Conservation (phyloP, 345 rosid species). For the Psidium friedrichsthalianum region DNA sequence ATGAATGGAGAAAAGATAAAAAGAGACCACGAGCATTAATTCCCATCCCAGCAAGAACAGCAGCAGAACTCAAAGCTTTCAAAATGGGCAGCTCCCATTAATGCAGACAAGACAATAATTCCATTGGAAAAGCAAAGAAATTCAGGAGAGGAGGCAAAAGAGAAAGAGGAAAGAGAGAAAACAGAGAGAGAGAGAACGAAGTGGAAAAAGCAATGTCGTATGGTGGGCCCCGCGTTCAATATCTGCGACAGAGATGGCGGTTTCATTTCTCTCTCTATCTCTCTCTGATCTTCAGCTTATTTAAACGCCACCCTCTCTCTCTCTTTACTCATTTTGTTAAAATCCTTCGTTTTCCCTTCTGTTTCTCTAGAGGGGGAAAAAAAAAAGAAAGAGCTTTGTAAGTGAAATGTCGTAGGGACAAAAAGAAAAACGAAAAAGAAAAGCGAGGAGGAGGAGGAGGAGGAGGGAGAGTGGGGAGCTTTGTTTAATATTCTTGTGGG, state of each 20-base stretch:
- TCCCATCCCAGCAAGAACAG: neutral
- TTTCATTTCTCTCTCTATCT: neutral
- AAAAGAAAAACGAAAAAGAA: neutral
- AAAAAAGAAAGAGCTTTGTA: neutral
- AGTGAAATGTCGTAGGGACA: neutral
- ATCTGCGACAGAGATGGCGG: neutral
- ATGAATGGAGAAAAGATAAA: neutral
- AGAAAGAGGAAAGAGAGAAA: neutral
- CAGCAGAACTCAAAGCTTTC: neutral
- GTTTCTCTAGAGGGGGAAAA: neutral
- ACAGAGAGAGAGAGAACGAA: neutral
- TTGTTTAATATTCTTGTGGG: slow-evolving; percentile 6
- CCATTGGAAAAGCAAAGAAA: neutral
- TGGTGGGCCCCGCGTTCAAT: neutral
- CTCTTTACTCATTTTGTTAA: neutral
- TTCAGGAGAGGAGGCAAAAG: neutral
- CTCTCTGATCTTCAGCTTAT: neutral
- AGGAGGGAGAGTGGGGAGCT: neutral
- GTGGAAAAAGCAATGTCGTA: neutral
- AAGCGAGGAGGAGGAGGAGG: neutral
- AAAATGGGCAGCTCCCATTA: neutral
- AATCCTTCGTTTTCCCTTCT: neutral
- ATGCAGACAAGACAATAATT: neutral
- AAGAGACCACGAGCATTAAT: neutral
- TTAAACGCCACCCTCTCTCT: neutral